Evolutionary conservation across 495 filamentous ascomycete genomes (phyloP).

Genomic region (Xylaria curta): DNA sequence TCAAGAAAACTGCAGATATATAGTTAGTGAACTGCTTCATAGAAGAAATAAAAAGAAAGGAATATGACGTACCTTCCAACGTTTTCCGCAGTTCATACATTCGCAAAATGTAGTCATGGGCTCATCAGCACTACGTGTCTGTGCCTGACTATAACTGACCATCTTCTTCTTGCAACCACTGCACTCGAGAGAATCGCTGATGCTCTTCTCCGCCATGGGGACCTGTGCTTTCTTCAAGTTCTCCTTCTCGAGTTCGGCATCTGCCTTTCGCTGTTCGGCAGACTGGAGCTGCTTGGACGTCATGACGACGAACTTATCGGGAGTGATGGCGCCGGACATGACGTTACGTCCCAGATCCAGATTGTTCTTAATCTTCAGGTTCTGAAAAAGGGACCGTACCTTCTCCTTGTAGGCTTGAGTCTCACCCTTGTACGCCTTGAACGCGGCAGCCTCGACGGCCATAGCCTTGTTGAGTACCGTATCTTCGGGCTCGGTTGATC

Average conservation of each 20-base stretch:
- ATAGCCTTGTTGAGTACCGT: constrained; percentile 70
- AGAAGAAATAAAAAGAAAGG: not conserved
- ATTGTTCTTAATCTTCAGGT: constrained; percentile 92
- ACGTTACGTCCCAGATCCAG: constrained; percentile 74
- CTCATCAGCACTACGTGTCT: constrained; percentile 93
- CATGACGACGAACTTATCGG: constrained; percentile 74
- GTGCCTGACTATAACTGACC: constrained; percentile 94
- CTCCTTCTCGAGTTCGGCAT: constrained; percentile 76
- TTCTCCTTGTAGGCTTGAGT: constrained; percentile 78
- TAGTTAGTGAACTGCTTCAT: constrained; percentile 9
- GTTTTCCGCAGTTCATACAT: constrained; percentile 74
- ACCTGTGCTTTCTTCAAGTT: constrained; percentile 97
- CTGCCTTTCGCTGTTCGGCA: constrained; percentile 68
- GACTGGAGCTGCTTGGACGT: constrained; percentile 54
- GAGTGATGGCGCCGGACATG: constrained; percentile 70
- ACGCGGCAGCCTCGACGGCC: constrained; percentile 77
- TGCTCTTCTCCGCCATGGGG: constrained; percentile 83
- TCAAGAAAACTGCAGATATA: constrained; percentile 32
- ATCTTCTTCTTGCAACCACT: constrained; percentile 89
- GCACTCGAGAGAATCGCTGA: constrained; percentile 85
- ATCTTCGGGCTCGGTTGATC: constrained; percentile 60
- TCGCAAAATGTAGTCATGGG: constrained; percentile 87
- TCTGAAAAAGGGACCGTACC: constrained; percentile 88
- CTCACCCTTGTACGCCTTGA: constrained; percentile 67
- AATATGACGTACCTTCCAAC: constrained; percentile 68